These are phyloP conservation scores for Fusarium lateritium DNA, from an alignment of 2,329 filamentous ascomycete species.

Conservation along the genomic window DNA sequence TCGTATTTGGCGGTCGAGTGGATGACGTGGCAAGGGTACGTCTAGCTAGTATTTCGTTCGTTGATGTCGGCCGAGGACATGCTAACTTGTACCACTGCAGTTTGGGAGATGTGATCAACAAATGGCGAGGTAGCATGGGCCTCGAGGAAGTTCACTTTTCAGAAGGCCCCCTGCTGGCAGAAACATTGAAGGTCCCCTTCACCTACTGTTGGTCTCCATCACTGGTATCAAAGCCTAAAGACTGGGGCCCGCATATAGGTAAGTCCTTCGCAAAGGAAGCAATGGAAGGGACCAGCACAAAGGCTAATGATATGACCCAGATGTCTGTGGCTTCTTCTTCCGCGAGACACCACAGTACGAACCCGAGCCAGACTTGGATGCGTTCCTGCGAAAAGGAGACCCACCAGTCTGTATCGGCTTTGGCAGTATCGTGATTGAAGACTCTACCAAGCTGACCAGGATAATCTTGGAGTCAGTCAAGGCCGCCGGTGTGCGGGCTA, in stretches of 20 bases:
- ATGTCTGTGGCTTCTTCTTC: slow-evolving; percentile 6
- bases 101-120: slow-evolving; percentile 36
- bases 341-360: neutral
- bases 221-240: neutral
- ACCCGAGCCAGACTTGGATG: neutral
- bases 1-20: slow-evolving; percentile 81
- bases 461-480: neutral
- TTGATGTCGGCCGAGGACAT: neutral
- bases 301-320: neutral
- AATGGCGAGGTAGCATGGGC: slow-evolving; percentile 19
- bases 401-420: slow-evolving; percentile 3
- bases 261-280: neutral
- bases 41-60: no score
- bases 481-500: neutral
- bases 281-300: no score
- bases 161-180: neutral
- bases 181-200: neutral
- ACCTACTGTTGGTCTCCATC: slow-evolving; percentile 10
- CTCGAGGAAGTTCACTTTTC: no score
- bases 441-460: neutral
- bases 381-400: neutral
- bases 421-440: slow-evolving; percentile 7
- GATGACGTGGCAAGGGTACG: slow-evolving; percentile 79
- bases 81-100: neutral
- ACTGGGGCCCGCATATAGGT: neutral